A percentile compares a stretch with the other conserved stretches of the same genome.
Evolutionary conservation across 1,284 basidiomycete genomes (phyloP).

Genomic region (Uromyces viciae-fabae): DNA sequence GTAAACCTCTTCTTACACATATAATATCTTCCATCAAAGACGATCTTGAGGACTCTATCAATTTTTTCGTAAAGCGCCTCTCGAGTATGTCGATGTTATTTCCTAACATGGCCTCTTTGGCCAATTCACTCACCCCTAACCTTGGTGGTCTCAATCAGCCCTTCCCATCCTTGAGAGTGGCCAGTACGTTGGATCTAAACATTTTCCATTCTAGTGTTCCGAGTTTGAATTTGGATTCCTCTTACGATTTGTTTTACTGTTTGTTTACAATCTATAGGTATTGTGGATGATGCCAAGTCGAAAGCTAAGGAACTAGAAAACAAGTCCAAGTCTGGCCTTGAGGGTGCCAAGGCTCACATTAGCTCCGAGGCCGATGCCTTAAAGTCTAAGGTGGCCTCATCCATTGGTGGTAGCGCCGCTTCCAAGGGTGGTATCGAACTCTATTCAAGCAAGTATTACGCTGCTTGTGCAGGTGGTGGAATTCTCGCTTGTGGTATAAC

Average conservation of each 20-base stretch:
- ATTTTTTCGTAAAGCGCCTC: background rate
- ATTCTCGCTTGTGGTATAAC: conserved; percentile 53
- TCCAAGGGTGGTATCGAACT: conserved; percentile 50
- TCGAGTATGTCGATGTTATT: conserved; percentile 44
- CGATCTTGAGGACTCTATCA: background rate
- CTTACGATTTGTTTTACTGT: background rate
- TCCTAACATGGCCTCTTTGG: conserved; percentile 43
- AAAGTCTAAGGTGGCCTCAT: conserved; percentile 46
- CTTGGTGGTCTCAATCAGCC: conserved; percentile 44
- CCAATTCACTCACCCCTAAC: conserved; percentile 45
- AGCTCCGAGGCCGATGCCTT: conserved; percentile 46
- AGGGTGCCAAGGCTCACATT: conserved; percentile 49
- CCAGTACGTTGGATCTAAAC: conserved; percentile 34
- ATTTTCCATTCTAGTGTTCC: conserved; percentile 19
- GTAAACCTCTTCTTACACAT: too few relatives aligned
- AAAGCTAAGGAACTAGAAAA: conserved; percentile 48
- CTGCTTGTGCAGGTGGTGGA: conserved; percentile 52
- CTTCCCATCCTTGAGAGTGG: conserved; percentile 31
- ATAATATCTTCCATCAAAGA: too few relatives aligned
- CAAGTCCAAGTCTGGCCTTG: conserved; percentile 48
- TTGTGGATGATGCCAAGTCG: conserved; percentile 48
- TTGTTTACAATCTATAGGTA: conserved; percentile 24
- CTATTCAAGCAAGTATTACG: conserved; percentile 53
- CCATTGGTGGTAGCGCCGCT: conserved; percentile 46
- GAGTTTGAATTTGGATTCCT: too few relatives aligned